Base-by-base conservation (phyloP, 179 eudicot genomes). In the Drosera spatulata region DNA sequence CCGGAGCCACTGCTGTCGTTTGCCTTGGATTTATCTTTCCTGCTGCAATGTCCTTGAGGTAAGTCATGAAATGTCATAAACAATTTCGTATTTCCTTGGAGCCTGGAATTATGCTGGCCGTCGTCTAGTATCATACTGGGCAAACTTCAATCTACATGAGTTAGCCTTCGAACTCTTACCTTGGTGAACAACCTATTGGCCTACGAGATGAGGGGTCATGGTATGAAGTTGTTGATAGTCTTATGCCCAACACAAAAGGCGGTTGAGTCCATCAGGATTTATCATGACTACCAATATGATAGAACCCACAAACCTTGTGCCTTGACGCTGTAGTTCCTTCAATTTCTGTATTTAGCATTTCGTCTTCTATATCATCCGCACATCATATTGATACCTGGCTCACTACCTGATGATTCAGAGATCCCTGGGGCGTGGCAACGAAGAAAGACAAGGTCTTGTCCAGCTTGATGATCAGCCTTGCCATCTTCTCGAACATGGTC, bases 11-110 rank as follows among this genome's bases (percentile, higher is more conserved):
- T 38, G 45, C 59, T 55, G 66, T 42, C 43, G 66, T 63, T 1
- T 63, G 59, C 39, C 40, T 54, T 2, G 66, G 66, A n/a, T 63
- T 10, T 52, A 63, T 63, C 58, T 63, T 63, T n/a, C 66, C 59
- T 8, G 66, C 66, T 42, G 58, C 66, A 22, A 55, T 63, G 43
- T 22, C 66, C 50, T 46, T 61, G 22, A 53, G 56, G 56, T 53
- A 38, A 53, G 56, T 22, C 33, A 22, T 22, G 1, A 22, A 22
- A 22, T 22, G 33, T 22, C 33, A 22, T 22, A 22, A 22, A 22
- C 33, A 12, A 12, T 38, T 22, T 53, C 4, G 33, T 51, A 14
- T 10, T 13, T 10, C 8, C 13, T 10, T 22, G 33, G 33, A 22
- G n/a, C 13, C n/a, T 10, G 22, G 54, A 13, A 0, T 11, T 51